Base-by-base conservation (phyloP, 2,329 filamentous ascomycete species). In the Chrysosporium queenslandicum region DNA sequence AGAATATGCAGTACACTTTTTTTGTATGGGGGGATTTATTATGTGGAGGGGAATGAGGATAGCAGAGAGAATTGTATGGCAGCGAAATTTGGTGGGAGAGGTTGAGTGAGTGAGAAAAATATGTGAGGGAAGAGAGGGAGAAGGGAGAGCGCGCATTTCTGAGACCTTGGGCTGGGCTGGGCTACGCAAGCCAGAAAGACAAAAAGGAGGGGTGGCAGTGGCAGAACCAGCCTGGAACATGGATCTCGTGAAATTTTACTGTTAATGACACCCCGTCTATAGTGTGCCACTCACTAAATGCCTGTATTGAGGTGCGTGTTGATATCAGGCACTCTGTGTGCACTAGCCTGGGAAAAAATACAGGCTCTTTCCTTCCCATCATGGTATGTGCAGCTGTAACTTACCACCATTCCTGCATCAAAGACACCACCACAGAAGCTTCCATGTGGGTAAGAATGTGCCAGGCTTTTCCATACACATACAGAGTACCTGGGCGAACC, bases 1-100 rank as follows among this genome's bases (percentile, higher is more conserved):
- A 63, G 64, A 49, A 64, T 57, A 53, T 64, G 62, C 58, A 64
- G 64, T 67, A 68, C 64, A 61, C 62, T 30, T 64, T 66, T 68
- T 62, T 65, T 67, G 66, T 64, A 65, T 66, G 65, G 63, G 64
- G 55, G 56, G 43, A 54, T 57, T 56, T 55, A 23, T 55, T 56
- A 53, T 56, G 58, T 56, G 56, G 59, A 59, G 57, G 58, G 53
- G 57, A 21, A 41, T 25, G 59, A 60, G 64, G 62, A 61, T 52
- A 55, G 56, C 46, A 55, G 62, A 59, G 58, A 59, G 57, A 59
- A 57, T 61, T 66, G 64, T 68, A 66, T 67, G 66, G 64, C 61
- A 59, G 59, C 53, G 55, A 58, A 51, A 59, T 55, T 60, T 58
- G 57, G 57, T 60, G 59, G 57, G 60, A 59, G 57, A 58, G 47